Evolutionary conservation across 495 filamentous ascomycete species (phyloP).

Genomic region (Penicillium diatomitis): DNA sequence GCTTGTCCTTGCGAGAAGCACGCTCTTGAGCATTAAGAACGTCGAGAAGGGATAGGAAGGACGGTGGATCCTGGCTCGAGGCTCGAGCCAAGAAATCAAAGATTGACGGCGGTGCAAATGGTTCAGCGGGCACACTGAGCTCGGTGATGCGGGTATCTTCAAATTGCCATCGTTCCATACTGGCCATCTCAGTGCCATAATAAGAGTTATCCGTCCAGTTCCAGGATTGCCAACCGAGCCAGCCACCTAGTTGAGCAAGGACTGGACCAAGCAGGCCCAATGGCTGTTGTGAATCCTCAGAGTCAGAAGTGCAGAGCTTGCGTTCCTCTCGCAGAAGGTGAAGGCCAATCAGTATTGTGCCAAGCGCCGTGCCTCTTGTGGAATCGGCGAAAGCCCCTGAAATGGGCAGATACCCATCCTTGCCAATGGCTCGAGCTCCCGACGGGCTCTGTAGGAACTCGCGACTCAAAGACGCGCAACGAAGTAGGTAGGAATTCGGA

Average conservation of each 20-base stretch:
- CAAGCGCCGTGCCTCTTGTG: slow-evolving; percentile 49
- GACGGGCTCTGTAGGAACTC: slow-evolving; percentile 50
- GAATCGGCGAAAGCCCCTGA: slow-evolving; percentile 42
- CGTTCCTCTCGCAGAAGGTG: slow-evolving; percentile 83
- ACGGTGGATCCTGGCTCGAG: slow-evolving; percentile 18
- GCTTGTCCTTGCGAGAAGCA: slow-evolving; percentile 25
- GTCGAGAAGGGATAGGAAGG: slow-evolving; percentile 54
- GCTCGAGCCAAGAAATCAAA: slow-evolving; percentile 51
- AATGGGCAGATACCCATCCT: slow-evolving; percentile 54
- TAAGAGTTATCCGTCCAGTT: slow-evolving; percentile 42
- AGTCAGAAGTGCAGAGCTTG: slow-evolving; percentile 63
- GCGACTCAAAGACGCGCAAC: slow-evolving; percentile 36
- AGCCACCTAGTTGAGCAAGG: slow-evolving; percentile 69
- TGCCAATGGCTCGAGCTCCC: slow-evolving; percentile 42
- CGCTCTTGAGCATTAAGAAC: slow-evolving; percentile 37
- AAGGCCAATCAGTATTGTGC: slow-evolving; percentile 63
- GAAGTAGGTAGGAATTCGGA: slow-evolving; percentile 33
- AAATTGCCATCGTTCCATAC: slow-evolving; percentile 51
- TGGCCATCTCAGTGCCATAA: slow-evolving; percentile 63
- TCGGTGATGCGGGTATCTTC: slow-evolving; percentile 44
- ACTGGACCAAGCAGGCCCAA: slow-evolving; percentile 53
- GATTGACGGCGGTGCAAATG: slow-evolving; percentile 61
- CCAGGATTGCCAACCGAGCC: slow-evolving; percentile 80
- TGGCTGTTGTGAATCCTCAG: slow-evolving; percentile 43
- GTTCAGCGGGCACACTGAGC: slow-evolving; percentile 45